Base-by-base conservation (phyloP, 2,329 filamentous ascomycete species). In the Penicillium polonicum region DNA sequence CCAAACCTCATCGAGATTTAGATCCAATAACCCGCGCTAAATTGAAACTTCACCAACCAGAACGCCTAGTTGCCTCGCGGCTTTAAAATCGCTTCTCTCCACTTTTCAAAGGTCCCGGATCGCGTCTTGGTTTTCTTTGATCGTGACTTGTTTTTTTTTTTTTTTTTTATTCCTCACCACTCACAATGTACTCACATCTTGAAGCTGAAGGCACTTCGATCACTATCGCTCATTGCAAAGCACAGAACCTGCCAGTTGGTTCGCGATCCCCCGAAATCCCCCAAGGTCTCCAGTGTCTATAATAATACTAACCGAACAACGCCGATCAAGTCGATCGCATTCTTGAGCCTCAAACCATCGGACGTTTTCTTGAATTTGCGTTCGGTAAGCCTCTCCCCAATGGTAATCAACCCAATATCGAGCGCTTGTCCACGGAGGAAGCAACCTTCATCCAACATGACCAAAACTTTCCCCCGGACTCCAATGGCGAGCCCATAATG, bases 281-380 rank as follows among this genome's bases (percentile, higher is more conserved):
- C 21, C 5, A 4, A 35, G 13, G 13, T 35, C 6, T 35, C 33
- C 5, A 7, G 15, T n/a, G 25, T 29, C 17, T 15, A 45, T 21
- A 31, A 21, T 8, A 15, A 12, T 9, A 23, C 44, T 52, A 45
- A 52, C n/a, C 17, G n/a, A 5, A 38, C 7, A 27, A 19, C 31
- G 31, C 31, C 19, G n/a, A 25, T 35, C 7, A 38, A 70, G 68
- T 70, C 36, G 68, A 70, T 63, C 65, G 63, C n/a, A 39, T 69
- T n/a, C 46, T 70, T 33, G 68, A 69, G 42, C 63, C 65, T 10
- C 67, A 70, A 46, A 67, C 66, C 0, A 57, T 67, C 10, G 51
- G 35, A 7, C 35, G 63, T 7, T 70, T 70, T 21, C 8, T 68
- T 5, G 41, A 54, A 25, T 69, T 64, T 35, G 55, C 52, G 10